Conservation (phyloP, 331 rosid species). For the Quercus lobata region DNA sequence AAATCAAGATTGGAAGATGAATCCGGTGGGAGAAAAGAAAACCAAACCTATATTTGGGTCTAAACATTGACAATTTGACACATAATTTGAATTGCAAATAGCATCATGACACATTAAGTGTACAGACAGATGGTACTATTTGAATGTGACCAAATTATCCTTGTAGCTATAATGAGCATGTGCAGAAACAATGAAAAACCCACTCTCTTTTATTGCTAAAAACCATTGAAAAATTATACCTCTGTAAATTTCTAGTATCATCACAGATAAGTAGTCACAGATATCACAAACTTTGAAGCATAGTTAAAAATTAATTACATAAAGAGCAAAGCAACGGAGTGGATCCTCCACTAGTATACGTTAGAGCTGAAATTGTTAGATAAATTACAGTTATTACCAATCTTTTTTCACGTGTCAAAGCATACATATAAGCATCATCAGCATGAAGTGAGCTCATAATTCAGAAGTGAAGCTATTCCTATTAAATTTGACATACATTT, state of each 20-base stretch:
- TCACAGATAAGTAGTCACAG: too few relatives aligned
- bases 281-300: too few relatives aligned
- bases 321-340: too few relatives aligned
- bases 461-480: not conserved
- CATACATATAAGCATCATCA: not conserved
- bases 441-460: not conserved
- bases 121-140: not conserved
- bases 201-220: not conserved
- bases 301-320: too few relatives aligned
- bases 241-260: too few relatives aligned
- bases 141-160: not conserved
- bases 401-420: too few relatives aligned
- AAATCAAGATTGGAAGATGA: too few relatives aligned
- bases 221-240: not conserved
- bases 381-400: too few relatives aligned
- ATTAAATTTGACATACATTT: not conserved
- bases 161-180: not conserved
- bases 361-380: too few relatives aligned
- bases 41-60: too few relatives aligned
- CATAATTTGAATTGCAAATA: not conserved
- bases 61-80: not conserved
- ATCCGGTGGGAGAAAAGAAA: too few relatives aligned
- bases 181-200: not conserved
- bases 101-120: not conserved
- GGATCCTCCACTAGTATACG: too few relatives aligned